Conservation (phyloP, 1,284 basidiomycete genomes). For the Ceratobasidium sp. region DNA sequence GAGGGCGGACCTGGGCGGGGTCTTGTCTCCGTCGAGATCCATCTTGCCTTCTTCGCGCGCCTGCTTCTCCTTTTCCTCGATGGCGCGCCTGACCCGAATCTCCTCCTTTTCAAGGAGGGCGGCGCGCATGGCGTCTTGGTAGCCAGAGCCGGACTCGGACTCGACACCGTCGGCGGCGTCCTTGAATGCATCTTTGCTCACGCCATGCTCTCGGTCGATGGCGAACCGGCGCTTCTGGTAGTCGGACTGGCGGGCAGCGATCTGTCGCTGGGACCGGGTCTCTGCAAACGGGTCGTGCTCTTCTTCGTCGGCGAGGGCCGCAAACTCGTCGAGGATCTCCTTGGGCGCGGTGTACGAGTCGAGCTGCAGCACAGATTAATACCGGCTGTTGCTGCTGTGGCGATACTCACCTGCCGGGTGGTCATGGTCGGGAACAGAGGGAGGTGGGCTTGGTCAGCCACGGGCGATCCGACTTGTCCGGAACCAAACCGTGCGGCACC, state of each 20-base stretch:
- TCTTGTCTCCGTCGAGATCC: slow-evolving; percentile 76
- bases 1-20: slow-evolving; percentile 62
- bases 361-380: slow-evolving; percentile 55
- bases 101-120: slow-evolving; percentile 94
- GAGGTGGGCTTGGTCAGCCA: slow-evolving; percentile 16
- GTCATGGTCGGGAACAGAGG: slow-evolving; percentile 35
- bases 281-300: slow-evolving; percentile 93
- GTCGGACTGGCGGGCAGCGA: slow-evolving; percentile 92
- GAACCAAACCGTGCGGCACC: slow-evolving; percentile 13
- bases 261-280: slow-evolving; percentile 90
- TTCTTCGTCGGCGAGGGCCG: slow-evolving; percentile 89
- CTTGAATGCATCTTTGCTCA: slow-evolving; percentile 78
- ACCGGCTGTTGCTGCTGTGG: neutral
- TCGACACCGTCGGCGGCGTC: slow-evolving; percentile 63
- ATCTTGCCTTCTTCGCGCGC: slow-evolving; percentile 84
- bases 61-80: slow-evolving; percentile 83
- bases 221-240: slow-evolving; percentile 95
- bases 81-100: slow-evolving; percentile 79
- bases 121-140: slow-evolving; percentile 96
- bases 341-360: slow-evolving; percentile 92
- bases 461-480: slow-evolving; percentile 12
- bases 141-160: slow-evolving; percentile 79
- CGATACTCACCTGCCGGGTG: slow-evolving; percentile 30
- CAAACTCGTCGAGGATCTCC: slow-evolving; percentile 94
- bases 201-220: slow-evolving; percentile 56